These are phyloP conservation scores for Kingdonia uniflora DNA, from an alignment of 164 flowering plant genomes.

Conservation along the genomic window DNA sequence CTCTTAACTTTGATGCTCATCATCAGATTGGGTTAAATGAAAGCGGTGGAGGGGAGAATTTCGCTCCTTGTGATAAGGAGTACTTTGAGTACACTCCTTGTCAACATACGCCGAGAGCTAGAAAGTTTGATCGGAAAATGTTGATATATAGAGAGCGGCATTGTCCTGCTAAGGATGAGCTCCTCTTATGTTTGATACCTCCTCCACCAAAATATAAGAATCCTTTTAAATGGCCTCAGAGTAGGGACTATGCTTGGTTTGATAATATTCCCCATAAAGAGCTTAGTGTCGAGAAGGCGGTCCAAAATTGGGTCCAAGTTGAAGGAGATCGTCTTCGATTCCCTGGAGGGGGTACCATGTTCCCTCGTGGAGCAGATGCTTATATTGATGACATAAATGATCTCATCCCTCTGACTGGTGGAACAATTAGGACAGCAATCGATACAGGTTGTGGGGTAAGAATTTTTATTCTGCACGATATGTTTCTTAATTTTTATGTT, in stretches of 20 bases:
- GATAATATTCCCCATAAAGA: conserved; percentile 89
- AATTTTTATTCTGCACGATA: not conserved
- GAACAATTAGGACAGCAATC: conserved; percentile 77
- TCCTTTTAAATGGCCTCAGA: conserved; percentile 97
- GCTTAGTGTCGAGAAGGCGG: conserved; percentile 92
- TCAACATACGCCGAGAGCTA: conserved; percentile 48
- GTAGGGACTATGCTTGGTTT: conserved; percentile 93
- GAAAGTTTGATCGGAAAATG: conserved; percentile 62
- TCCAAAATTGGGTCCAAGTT: conserved; percentile 95
- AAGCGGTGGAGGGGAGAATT: conserved; percentile 11
- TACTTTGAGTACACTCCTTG: conserved; percentile 88
- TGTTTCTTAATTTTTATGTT: too few relatives aligned
- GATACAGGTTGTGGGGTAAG: conserved; percentile 98
- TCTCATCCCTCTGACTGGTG: conserved; percentile 68
- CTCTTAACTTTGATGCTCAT: conserved; percentile 69
- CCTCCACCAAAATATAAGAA: conserved; percentile 87
- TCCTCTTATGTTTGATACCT: conserved; percentile 60
- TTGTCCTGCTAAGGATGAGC: conserved; percentile 72
- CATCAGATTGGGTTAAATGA: conserved; percentile 42
- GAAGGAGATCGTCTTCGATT: conserved; percentile 85
- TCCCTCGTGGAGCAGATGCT: conserved; percentile 91
- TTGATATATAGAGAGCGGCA: conserved; percentile 82
- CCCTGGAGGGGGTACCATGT: conserved; percentile 98
- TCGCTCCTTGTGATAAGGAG: conserved; percentile 57
- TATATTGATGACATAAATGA: conserved; percentile 77